phyloP scores from a whole-genome alignment of 2,329 filamentous ascomycete genomes.

The Colletotrichum echinochloae region DNA sequence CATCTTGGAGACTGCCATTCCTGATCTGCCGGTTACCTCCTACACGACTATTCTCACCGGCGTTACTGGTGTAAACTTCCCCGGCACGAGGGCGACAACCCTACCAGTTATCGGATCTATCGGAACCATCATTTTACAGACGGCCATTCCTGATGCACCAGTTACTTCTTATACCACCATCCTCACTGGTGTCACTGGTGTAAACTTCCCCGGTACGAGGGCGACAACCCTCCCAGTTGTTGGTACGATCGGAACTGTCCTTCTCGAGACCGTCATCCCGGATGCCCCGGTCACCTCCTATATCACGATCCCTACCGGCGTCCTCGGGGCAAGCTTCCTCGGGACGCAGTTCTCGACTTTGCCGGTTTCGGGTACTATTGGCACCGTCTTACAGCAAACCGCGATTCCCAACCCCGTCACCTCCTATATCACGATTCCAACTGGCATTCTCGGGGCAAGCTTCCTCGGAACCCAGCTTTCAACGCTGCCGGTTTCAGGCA shows the following conservation, averaged over 20 bases:
- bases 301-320: constrained; percentile 13
- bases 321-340: constrained; percentile 3
- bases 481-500: not conserved
- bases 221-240: not conserved
- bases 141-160: constrained; percentile 1
- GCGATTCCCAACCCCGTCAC: constrained; percentile 6
- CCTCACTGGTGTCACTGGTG: constrained; percentile 1
- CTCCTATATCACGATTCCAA: not conserved
- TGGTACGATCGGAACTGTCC: constrained; percentile 16
- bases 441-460: not conserved
- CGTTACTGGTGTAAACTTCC: not conserved
- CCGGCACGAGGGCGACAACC: constrained; percentile 3
- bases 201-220: constrained; percentile 7
- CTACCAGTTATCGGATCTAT: not conserved
- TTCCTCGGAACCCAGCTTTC: constrained; percentile 8
- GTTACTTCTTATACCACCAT: constrained; percentile 12
- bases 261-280: constrained; percentile 6
- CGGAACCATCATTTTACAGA: constrained; percentile 19
- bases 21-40: not conserved
- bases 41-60: constrained; percentile 25
- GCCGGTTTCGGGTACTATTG: not conserved
- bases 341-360: constrained; percentile 11
- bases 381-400: constrained; percentile 3
- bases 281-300: constrained; percentile 13
- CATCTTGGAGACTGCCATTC: constrained; percentile 17